Conservation (phyloP, 768 basidiomycete genomes). For the Amanita pallidorosea region DNA sequence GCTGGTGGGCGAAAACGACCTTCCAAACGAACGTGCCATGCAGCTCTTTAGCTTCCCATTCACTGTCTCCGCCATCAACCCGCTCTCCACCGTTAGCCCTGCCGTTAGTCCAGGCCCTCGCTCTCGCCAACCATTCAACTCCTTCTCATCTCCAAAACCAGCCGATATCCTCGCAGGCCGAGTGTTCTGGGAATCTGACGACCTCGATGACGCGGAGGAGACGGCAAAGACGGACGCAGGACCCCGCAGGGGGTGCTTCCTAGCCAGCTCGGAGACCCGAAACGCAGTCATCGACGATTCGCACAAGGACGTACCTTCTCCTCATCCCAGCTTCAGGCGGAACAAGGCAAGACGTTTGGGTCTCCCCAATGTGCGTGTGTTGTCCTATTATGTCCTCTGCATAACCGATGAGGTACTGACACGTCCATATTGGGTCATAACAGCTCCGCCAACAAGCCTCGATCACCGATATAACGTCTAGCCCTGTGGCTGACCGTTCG, state of each 20-base stretch:
- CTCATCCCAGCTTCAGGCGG: conserved; percentile 33
- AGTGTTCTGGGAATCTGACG: conserved; percentile 41
- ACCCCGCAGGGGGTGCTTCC: conserved; percentile 31
- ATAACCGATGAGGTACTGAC: not conserved
- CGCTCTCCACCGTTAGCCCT: conserved; percentile 64
- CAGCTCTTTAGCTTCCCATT: conserved; percentile 56
- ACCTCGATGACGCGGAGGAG: conserved; percentile 24
- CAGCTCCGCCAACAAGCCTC: conserved; percentile 6
- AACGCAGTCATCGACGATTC: conserved; percentile 36
- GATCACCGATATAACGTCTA: conserved; percentile 2
- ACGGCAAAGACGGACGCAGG: conserved; percentile 16
- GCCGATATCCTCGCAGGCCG: conserved; percentile 61
- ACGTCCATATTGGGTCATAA: conserved; percentile 11
- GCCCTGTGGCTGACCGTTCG: conserved; percentile 1
- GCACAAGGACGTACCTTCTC: conserved; percentile 35
- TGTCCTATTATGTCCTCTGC: conserved; percentile 10
- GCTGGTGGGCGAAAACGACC: conserved; percentile 62
- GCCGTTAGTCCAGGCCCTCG: conserved; percentile 33
- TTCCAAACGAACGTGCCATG: conserved; percentile 72
- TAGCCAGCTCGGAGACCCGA: conserved; percentile 21
- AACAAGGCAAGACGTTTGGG: conserved; percentile 10
- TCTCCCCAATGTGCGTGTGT: conserved; percentile 16
- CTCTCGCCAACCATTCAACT: conserved; percentile 16
- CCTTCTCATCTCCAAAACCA: conserved; percentile 39
- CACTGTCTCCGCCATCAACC: conserved; percentile 57